Evolutionary conservation across 352 stramenopile genomes (phyloP).

Genomic region (Pilasporangium apinafurcum): DNA sequence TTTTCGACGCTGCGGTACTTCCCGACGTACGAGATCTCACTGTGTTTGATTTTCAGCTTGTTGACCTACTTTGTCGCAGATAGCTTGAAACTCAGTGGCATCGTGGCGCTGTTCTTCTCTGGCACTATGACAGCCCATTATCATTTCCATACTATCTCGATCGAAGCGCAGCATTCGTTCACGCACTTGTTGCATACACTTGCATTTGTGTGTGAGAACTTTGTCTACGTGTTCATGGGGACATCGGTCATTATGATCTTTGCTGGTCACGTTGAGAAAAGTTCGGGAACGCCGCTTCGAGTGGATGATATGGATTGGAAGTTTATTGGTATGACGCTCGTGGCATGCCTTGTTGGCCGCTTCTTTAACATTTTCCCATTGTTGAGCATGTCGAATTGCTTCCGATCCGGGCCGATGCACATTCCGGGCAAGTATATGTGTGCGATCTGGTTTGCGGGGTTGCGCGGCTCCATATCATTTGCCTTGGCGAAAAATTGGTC

Average conservation of each 20-base stretch:
- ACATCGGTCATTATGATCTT: slow-evolving; percentile 84
- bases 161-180: slow-evolving; percentile 76
- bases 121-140: slow-evolving; percentile 87
- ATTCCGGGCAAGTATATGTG: slow-evolving; percentile 74
- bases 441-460: slow-evolving; percentile 90
- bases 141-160: slow-evolving; percentile 82
- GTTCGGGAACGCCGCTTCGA: slow-evolving; percentile 43
- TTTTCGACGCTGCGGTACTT: slow-evolving; percentile 74
- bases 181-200: slow-evolving; percentile 80
- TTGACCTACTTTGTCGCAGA: slow-evolving; percentile 83
- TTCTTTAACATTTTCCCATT: slow-evolving; percentile 80
- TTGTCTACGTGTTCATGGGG: slow-evolving; percentile 87
- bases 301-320: slow-evolving; percentile 78
- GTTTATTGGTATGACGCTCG: slow-evolving; percentile 75
- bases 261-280: slow-evolving; percentile 51
- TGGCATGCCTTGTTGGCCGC: slow-evolving; percentile 57
- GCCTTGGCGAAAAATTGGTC: slow-evolving; percentile 85
- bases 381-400: slow-evolving; percentile 66
- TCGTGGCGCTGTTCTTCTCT: slow-evolving; percentile 93
- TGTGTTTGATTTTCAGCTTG: slow-evolving; percentile 82
- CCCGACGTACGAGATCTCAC: slow-evolving; percentile 82
- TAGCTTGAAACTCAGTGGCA: slow-evolving; percentile 81
- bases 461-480: slow-evolving; percentile 93
- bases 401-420: slow-evolving; percentile 35
- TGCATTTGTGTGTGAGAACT: slow-evolving; percentile 75